Percentiles rank a stretch among this genome's conserved stretches.
Evolutionary conservation across 2,329 filamentous ascomycete species (phyloP).

Genomic region (Fusarium nodosum): DNA sequence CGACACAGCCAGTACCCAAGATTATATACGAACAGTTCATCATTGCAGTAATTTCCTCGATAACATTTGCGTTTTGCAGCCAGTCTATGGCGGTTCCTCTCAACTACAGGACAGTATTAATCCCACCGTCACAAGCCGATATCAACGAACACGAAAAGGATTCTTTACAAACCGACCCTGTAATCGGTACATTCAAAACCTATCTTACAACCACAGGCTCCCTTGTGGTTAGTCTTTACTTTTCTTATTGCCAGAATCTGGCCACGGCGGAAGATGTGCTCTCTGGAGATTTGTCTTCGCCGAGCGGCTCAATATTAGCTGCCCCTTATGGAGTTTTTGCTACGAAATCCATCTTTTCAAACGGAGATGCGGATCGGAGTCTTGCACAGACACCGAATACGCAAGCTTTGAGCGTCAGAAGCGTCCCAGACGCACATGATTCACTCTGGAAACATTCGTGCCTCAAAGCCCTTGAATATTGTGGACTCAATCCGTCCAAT

Average conservation of each 20-base stretch:
- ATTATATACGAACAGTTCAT: slow-evolving; percentile 69
- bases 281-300: slow-evolving; percentile 56
- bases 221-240: slow-evolving; percentile 64
- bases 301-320: slow-evolving; percentile 63
- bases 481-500: slow-evolving; percentile 61
- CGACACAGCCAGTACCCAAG: slow-evolving; percentile 52
- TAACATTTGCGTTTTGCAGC: slow-evolving; percentile 64
- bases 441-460: slow-evolving; percentile 65
- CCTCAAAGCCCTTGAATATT: slow-evolving; percentile 64
- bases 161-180: slow-evolving; percentile 40
- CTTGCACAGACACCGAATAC: slow-evolving; percentile 67
- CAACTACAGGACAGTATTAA: slow-evolving; percentile 66
- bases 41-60: slow-evolving; percentile 64
- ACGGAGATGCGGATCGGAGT: slow-evolving; percentile 45
- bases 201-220: slow-evolving; percentile 70
- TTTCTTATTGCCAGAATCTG: slow-evolving; percentile 64
- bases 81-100: slow-evolving; percentile 65
- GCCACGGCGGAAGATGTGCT: slow-evolving; percentile 61
- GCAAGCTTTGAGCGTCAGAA: slow-evolving; percentile 60
- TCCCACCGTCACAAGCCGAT: slow-evolving; percentile 52
- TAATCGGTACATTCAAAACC: slow-evolving; percentile 66
- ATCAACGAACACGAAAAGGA: slow-evolving; percentile 36
- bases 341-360: slow-evolving; percentile 44
- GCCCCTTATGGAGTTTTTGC: slow-evolving; percentile 66
- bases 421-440: slow-evolving; percentile 58